These are phyloP conservation scores for Fonsecaea erecta DNA, from an alignment of 2,329 filamentous ascomycete genomes.

Conservation along the genomic window DNA sequence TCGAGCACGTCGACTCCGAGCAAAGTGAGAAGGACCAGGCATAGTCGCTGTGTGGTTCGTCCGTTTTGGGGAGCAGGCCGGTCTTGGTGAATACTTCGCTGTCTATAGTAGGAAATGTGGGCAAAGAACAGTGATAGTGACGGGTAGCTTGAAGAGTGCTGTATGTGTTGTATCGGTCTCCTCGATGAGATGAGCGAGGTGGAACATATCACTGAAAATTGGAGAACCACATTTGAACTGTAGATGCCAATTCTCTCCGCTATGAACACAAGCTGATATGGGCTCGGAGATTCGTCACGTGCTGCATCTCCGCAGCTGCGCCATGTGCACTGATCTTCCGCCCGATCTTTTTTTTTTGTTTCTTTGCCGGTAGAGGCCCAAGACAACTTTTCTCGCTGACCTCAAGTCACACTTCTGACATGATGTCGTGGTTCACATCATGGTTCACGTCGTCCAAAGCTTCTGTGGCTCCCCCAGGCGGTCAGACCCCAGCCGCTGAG, in stretches of 20 bases:
- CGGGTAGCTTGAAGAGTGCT: background rate
- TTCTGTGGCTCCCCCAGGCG: slow-evolving; percentile 7
- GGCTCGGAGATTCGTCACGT: background rate
- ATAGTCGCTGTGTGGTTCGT: background rate
- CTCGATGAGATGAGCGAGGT: background rate
- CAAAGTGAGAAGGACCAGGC: background rate
- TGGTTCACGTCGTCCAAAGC: slow-evolving; percentile 29
- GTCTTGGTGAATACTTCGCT: background rate
- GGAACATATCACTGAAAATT: too few species aligned
- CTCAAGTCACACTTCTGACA: background rate
- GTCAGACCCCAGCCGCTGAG: slow-evolving; percentile 15
- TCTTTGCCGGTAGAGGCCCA: background rate
- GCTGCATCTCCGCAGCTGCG: background rate
- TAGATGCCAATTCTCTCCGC: background rate
- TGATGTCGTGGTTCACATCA: slow-evolving; percentile 38
- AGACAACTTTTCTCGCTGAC: background rate
- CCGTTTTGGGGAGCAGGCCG: background rate
- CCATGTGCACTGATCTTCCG: background rate
- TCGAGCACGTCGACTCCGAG: slow-evolving; percentile 10
- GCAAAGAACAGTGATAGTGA: background rate
- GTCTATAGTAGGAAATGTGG: background rate
- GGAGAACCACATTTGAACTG: background rate
- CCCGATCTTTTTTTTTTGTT: background rate
- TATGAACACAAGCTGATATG: background rate
- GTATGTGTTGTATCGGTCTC: background rate